Base-by-base conservation (phyloP, 1,284 basidiomycete genomes). In the Malassezia cuniculi region DNA sequence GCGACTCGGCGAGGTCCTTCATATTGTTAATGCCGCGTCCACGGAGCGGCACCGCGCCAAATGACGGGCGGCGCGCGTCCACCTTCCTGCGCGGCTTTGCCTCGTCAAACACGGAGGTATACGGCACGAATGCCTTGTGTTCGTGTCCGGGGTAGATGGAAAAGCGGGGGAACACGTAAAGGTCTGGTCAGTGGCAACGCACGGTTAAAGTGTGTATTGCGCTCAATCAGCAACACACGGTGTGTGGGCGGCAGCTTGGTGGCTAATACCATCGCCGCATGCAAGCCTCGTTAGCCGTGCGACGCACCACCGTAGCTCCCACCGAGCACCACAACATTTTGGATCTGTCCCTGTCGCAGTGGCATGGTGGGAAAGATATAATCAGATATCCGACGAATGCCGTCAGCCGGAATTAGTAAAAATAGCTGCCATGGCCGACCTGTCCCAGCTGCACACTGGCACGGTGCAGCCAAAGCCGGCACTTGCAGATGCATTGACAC, bases 61-160 rank as follows among this genome's bases (percentile, higher is more conserved):
- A n/a, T n/a, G n/a, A n/a, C n/a, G n/a, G n/a, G n/a, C n/a, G n/a
- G n/a, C n/a, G n/a, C n/a, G n/a, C n/a, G 15, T 15, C 6, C 27
- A 3, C 27, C 26, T 35, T 34, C 12, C 19, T 21, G 14, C 41
- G 36, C 18, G 19, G 20, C 2, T 79, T 77, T 7, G 83, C 75
- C 46, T 82, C 75, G 70, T 86, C 85, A 74, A 83, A 87, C 78
- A 89, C 83, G 48, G 51, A 55, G 11, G 58, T 51, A 57, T 71
- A 74, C 1, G 54, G 71, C 68, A 69, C 76, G 66, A 83, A 79
- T 9, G 66, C 70, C 48, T 73, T 73, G 24, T 71, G 63, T 27
- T 70, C 70, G 31, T 71, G 71, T 6, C 67, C 49, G 5, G 70
- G 66, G 6, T 71, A 41, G 12, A 72, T 66, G 6, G 69, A 62